phyloP scores from a whole-genome alignment of 768 basidiomycete species.

The Cystofilobasidium capitatum region DNA sequence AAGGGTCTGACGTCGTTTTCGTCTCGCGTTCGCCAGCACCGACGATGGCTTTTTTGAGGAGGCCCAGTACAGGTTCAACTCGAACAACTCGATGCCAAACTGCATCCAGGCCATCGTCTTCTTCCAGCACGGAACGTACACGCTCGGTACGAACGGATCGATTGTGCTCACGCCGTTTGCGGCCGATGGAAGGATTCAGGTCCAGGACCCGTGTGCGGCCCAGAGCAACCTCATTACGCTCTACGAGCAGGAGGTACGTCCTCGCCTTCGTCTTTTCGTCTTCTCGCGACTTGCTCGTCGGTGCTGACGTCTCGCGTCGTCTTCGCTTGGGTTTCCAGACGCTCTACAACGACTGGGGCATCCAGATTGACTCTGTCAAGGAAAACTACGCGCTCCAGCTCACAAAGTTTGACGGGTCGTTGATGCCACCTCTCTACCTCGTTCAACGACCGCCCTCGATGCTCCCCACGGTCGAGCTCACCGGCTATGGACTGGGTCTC shows the following conservation, averaged over 20 bases:
- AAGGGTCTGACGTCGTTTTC: background rate
- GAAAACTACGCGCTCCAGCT: conserved; percentile 57
- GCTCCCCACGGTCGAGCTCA: conserved; percentile 62
- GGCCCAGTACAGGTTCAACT: conserved; percentile 75
- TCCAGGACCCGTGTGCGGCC: conserved; percentile 87
- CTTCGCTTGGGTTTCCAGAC: conserved; percentile 39
- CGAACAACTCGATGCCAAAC: conserved; percentile 74
- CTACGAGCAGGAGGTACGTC: conserved; percentile 65
- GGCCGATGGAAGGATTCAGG: conserved; percentile 79
- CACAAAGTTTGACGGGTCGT: conserved; percentile 66
- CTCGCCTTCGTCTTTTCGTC: background rate
- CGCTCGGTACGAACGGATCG: conserved; percentile 63
- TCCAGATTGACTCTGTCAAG: conserved; percentile 52
- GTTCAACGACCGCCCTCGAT: conserved; percentile 68
- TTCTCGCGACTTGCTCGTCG: background rate
- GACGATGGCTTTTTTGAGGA: conserved; percentile 72
- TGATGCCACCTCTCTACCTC: conserved; percentile 45
- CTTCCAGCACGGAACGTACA: conserved; percentile 80
- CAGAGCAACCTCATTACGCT: conserved; percentile 74
- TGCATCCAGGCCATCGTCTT: conserved; percentile 82
- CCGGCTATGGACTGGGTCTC: conserved; percentile 36
- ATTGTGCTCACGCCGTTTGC: conserved; percentile 61
- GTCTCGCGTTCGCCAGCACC: conserved; percentile 45
- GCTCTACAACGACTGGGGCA: conserved; percentile 52
- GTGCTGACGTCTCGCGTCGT: background rate